Base-by-base conservation (phyloP, 2,329 filamentous ascomycete genomes). In the Ceratocystis papillata region DNA sequence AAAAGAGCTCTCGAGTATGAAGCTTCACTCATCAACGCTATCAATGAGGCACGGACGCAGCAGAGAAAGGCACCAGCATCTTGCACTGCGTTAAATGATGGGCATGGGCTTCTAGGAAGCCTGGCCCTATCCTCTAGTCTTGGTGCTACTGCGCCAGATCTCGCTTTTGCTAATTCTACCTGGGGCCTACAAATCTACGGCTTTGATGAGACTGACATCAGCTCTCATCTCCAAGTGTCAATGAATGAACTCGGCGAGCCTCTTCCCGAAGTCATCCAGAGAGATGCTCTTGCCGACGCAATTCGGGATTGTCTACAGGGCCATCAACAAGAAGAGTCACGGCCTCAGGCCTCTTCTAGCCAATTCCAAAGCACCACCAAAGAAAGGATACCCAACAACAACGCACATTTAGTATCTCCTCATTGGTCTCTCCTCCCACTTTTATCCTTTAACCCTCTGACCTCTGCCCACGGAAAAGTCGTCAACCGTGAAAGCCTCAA, bases 401-500 rank as follows among this genome's bases (percentile, higher is more conserved):
- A 30, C 12, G 25, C 30, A 2, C 55, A 37, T n/a, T 28, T 59
- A 7, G 76, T 80, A 55, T 77, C 76, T 28, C 83, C 77, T 61
- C 85, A 80, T 73, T 86, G 77, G 78, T 85, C 83, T 1, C 73
- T 87, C 6, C 72, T 82, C 37, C 86, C 89, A 1, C 76, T 88
- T 7, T 78, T 95, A 10, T 95, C 90, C 0, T 87, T 96, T 70
- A 84, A 83, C 1, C 88, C 89, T 0, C 79, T 93, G 17, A 80
- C 96, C 17, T 77, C 82, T 7, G 83, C 85, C 0, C 93, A 97
- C 75, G 85, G 89, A 5, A 82, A 84, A 53, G 77, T 96, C 0
- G 81, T 96, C 46, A 94, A 92, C 70, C 83, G 84, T 37, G 87
- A 89, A 64, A 89, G 88, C 66, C 82, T 96, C 70, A 78, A 76